phyloP scores from a whole-genome alignment of 345 rosid genomes.

The Trapa bicornis region DNA sequence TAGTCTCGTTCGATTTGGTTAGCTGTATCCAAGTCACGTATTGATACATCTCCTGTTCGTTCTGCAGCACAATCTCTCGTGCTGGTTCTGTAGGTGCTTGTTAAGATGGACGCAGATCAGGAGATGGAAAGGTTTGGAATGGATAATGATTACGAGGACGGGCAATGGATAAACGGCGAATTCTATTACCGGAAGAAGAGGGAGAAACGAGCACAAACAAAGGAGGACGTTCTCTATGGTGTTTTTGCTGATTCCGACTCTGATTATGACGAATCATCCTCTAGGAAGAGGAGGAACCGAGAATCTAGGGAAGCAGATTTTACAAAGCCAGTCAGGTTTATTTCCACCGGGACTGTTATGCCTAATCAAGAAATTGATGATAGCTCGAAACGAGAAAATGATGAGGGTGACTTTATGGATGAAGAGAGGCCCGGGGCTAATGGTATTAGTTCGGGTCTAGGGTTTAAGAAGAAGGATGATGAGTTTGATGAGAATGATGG shows the following conservation, averaged over 20 bases:
- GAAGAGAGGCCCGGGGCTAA: constrained; percentile 37
- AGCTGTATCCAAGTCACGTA: not conserved
- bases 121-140: constrained; percentile 76
- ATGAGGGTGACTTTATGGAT: constrained; percentile 17
- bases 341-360: constrained; percentile 63
- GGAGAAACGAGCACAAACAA: constrained; percentile 63
- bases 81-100: not conserved
- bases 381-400: constrained; percentile 31
- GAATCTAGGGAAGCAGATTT: constrained; percentile 44
- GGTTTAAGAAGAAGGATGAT: constrained; percentile 14
- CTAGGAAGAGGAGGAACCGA: constrained; percentile 39
- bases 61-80: not conserved
- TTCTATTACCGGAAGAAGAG: constrained; percentile 46
- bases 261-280: constrained; percentile 30
- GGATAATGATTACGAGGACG: constrained; percentile 82
- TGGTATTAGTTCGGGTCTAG: constrained; percentile 31
- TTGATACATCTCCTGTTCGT: not conserved
- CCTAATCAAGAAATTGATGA: constrained; percentile 60
- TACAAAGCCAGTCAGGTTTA: constrained; percentile 69
- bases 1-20: not conserved
- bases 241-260: constrained; percentile 53
- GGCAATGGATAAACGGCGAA: constrained; percentile 63
- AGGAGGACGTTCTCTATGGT: constrained; percentile 55
- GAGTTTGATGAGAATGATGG: constrained; percentile 18
- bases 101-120: constrained; percentile 65